Evolutionary conservation across 345 rosid species (phyloP).

Genomic region (Gossypium rotundifolium): DNA sequence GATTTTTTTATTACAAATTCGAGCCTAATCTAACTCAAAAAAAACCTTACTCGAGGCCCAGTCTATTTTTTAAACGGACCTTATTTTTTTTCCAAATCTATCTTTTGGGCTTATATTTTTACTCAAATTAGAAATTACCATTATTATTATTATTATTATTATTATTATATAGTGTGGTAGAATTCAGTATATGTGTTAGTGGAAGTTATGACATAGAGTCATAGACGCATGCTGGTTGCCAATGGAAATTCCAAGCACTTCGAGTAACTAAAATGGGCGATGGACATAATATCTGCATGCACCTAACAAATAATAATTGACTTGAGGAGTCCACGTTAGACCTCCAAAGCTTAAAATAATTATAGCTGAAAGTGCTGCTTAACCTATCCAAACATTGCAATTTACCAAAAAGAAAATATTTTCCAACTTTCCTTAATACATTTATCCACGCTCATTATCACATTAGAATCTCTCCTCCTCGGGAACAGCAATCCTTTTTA

Average conservation of each 20-base stretch:
- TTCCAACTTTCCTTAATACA: no score
- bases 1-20: no score
- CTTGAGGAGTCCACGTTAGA: not conserved
- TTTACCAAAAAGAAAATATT: no score
- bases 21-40: no score
- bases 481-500: no score
- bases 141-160: no score
- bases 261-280: not conserved
- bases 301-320: conserved; percentile 4
- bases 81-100: no score
- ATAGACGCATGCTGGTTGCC: not conserved
- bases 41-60: no score
- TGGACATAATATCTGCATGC: not conserved
- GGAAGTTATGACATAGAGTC: not conserved
- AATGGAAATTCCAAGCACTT: not conserved
- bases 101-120: no score
- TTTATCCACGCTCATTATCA: no score
- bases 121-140: no score
- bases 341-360: not conserved
- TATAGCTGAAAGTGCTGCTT: not conserved
- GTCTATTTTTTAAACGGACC: rapidly evolving
- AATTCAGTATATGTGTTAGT: not conserved
- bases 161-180: not conserved
- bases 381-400: not conserved
- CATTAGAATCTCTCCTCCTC: no score